A percentile compares a stretch with the other conserved stretches of the same genome.
Conservation (phyloP, 345 rosid species). For the Mallotus nudiflorus region DNA sequence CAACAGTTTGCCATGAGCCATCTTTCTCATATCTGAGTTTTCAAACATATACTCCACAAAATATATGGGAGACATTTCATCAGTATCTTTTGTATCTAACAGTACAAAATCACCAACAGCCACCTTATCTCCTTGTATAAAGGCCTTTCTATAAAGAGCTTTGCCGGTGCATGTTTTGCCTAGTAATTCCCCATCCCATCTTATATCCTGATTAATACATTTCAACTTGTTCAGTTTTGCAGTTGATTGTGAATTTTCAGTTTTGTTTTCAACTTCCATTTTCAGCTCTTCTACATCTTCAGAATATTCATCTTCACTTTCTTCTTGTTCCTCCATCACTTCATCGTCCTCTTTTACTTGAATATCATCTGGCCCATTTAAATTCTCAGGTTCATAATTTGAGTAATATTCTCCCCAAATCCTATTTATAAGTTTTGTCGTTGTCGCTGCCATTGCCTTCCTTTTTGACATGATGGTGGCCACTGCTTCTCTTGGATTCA, state of each 20-base stretch:
- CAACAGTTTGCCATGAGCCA: constrained; percentile 62
- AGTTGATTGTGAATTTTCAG: constrained; percentile 23
- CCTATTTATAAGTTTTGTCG: neutral
- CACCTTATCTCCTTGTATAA: constrained; percentile 46
- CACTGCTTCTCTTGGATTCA: neutral
- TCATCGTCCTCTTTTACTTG: constrained; percentile 46
- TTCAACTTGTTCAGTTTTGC: constrained; percentile 24
- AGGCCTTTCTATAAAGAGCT: constrained; percentile 51
- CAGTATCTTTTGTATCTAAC: constrained; percentile 41
- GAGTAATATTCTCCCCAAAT: neutral
- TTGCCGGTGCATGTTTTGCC: constrained; percentile 44
- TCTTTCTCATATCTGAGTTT: constrained; percentile 41
- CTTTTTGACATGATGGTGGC: neutral
- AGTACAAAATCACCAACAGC: constrained; percentile 50
- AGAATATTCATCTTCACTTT: constrained; percentile 47
- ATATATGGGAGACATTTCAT: constrained; percentile 47
- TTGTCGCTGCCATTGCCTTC: neutral
- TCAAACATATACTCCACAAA: constrained; percentile 70
- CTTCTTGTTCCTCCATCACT: constrained; percentile 40
- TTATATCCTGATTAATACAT: constrained; percentile 41
- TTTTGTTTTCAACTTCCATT: constrained; percentile 15
- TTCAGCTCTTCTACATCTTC: constrained; percentile 32
- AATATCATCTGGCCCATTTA: constrained; percentile 31
- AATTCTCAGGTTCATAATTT: constrained; percentile 47
- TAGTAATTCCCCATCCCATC: constrained; percentile 51